Evolutionary conservation across 2,329 filamentous ascomycete species (phyloP).

Genomic region (Blastomyces percursus): DNA sequence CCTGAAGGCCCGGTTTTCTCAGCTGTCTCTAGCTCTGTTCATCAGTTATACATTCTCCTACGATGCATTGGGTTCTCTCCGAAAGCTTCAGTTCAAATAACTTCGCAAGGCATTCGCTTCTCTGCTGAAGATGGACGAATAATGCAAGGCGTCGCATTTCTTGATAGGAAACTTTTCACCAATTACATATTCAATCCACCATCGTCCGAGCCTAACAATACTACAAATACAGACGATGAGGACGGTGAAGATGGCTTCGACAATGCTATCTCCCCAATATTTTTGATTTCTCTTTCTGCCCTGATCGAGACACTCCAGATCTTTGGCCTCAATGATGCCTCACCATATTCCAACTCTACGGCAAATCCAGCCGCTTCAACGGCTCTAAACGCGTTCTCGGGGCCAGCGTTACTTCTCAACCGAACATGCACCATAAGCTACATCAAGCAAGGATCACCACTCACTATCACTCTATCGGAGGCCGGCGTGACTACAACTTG

Average conservation of each 20-base stretch:
- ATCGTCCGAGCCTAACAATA: constrained; percentile 16
- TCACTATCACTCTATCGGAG: constrained; percentile 80
- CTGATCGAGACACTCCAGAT: constrained; percentile 92
- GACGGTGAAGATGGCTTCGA: constrained; percentile 31
- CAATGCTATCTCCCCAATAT: constrained; percentile 47
- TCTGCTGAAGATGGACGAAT: constrained; percentile 78
- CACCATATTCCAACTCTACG: constrained; percentile 25
- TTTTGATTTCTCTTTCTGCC: constrained; percentile 77
- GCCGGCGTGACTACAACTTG: constrained; percentile 79
- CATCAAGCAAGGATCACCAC: constrained; percentile 58
- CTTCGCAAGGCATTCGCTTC: constrained; percentile 74
- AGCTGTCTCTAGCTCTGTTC: constrained; percentile 51
- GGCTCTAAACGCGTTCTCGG: constrained; percentile 64
- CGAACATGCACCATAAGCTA: constrained; percentile 82
- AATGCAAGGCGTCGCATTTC: constrained; percentile 81
- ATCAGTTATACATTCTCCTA: constrained; percentile 49
- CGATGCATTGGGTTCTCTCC: constrained; percentile 51
- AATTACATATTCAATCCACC: constrained; percentile 60
- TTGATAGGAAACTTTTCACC: constrained; percentile 81
- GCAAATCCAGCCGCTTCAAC: constrained; percentile 27
- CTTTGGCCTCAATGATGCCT: constrained; percentile 63
- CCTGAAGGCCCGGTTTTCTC: constrained; percentile 37
- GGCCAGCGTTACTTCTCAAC: constrained; percentile 68
- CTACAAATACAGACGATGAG: constrained; percentile 27
- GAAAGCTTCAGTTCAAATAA: constrained; percentile 61